Conservation (phyloP, 2,329 filamentous ascomycete species). For the Nothopassalora personata region DNA sequence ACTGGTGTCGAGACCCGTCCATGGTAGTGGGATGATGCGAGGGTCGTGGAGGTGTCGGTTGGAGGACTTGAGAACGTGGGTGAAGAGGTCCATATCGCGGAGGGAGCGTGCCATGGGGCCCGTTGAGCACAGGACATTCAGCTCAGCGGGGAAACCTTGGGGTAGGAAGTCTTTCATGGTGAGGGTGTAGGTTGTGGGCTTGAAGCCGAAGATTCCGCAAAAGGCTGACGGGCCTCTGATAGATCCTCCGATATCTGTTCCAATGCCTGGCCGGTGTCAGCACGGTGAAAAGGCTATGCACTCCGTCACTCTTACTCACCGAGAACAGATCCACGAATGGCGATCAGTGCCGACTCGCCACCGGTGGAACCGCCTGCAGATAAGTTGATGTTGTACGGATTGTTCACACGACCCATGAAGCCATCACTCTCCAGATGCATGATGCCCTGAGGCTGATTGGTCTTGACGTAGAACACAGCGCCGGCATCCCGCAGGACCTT, state of each 20-base stretch:
- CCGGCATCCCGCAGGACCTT: slow-evolving; percentile 12
- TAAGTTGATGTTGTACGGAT: slow-evolving; percentile 18
- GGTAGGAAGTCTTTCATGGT: slow-evolving; percentile 13
- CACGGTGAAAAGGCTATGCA: neutral
- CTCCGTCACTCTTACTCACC: neutral
- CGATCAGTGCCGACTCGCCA: slow-evolving; percentile 44
- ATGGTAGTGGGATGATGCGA: slow-evolving; percentile 14
- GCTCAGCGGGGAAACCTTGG: slow-evolving; percentile 13
- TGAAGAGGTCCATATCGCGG: slow-evolving; percentile 15
- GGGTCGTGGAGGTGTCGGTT: slow-evolving; percentile 17
- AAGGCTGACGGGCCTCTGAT: slow-evolving; percentile 85
- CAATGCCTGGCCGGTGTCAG: slow-evolving; percentile 38
- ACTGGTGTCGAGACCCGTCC: slow-evolving; percentile 12
- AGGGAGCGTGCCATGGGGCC: slow-evolving; percentile 15
- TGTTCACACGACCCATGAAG: slow-evolving; percentile 8
- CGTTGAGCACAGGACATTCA: slow-evolving; percentile 17
- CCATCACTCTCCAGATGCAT: slow-evolving; percentile 17
- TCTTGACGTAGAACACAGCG: slow-evolving; percentile 22
- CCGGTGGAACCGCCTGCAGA: slow-evolving; percentile 14
- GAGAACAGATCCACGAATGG: neutral
- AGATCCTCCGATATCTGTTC: slow-evolving; percentile 54
- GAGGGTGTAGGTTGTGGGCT: slow-evolving; percentile 26
- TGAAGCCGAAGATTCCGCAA: slow-evolving; percentile 33
- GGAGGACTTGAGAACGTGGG: slow-evolving; percentile 3
- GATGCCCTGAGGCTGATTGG: slow-evolving; percentile 16